Conservation (phyloP, 768 basidiomycete species). For the Boletus vermiculosoides region DNA sequence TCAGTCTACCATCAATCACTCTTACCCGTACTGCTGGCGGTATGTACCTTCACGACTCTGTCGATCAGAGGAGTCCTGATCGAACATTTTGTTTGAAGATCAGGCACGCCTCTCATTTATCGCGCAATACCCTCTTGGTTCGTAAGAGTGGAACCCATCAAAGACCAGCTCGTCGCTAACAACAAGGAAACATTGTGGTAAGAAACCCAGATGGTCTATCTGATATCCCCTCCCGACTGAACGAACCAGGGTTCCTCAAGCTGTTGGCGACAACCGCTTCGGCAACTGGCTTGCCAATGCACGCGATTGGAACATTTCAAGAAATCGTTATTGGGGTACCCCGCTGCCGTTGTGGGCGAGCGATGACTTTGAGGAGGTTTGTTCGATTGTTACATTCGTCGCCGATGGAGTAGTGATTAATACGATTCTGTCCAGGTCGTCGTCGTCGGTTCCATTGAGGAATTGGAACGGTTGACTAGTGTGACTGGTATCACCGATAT, state of each 20-base stretch:
- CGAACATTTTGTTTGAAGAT: conserved; percentile 45
- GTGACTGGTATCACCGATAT: conserved; percentile 82
- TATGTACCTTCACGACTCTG: conserved; percentile 27
- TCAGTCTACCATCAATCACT: conserved; percentile 83
- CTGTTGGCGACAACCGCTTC: conserved; percentile 88
- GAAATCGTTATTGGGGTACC: conserved; percentile 99
- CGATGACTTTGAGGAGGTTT: conserved; percentile 84
- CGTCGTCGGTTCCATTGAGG: conserved; percentile 81
- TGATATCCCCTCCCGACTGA: conserved; percentile 1
- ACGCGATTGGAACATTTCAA: conserved; percentile 99
- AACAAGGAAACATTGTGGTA: conserved; percentile 91
- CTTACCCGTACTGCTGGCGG: conserved; percentile 99
- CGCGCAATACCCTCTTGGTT: conserved; percentile 97
- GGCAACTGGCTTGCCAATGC: conserved; percentile 98
- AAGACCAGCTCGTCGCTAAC: conserved; percentile 85
- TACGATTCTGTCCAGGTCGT: conserved; percentile 54
- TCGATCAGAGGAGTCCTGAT: background rate
- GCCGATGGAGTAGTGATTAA: background rate
- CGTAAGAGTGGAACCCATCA: conserved; percentile 80
- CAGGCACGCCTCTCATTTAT: conserved; percentile 93
- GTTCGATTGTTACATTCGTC: background rate
- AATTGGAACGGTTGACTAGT: conserved; percentile 86
- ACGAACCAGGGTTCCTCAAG: conserved; percentile 80
- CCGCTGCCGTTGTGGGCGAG: conserved; percentile 96
- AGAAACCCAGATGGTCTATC: conserved; percentile 11